Conservation (phyloP, 2,329 filamentous ascomycete species). For the Trichoderma citrinoviride region DNA sequence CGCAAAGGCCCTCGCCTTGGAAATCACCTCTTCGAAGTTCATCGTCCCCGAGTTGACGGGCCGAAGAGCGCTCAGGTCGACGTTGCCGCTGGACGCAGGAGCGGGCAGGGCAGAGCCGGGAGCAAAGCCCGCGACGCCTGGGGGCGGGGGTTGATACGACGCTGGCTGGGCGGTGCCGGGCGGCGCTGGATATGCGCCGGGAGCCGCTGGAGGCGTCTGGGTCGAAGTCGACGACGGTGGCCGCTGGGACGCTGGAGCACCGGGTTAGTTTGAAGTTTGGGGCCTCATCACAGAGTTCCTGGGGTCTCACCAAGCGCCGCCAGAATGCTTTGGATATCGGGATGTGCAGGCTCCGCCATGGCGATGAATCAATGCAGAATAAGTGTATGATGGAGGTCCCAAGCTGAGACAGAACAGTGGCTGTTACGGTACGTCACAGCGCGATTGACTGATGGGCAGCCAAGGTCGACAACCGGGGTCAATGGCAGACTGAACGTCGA, state of each 20-base stretch:
- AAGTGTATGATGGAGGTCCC: background rate
- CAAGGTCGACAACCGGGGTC: background rate
- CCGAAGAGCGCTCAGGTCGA: slow-evolving; percentile 77
- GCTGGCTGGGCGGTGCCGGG: slow-evolving; percentile 36
- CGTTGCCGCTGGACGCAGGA: slow-evolving; percentile 69
- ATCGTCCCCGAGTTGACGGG: slow-evolving; percentile 78
- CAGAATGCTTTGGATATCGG: slow-evolving; percentile 47
- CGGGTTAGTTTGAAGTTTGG: background rate
- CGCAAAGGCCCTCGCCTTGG: slow-evolving; percentile 78
- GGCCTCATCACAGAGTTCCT: slow-evolving; percentile 3
- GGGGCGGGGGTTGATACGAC: slow-evolving; percentile 40
- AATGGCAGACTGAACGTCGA: slow-evolving; percentile 11
- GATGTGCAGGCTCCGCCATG: slow-evolving; percentile 39
- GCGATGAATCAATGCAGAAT: slow-evolving; percentile 11
- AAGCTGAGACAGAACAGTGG: background rate
- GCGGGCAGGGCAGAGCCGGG: slow-evolving; percentile 53
- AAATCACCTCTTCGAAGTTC: slow-evolving; percentile 79
- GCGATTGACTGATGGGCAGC: slow-evolving; percentile 8
- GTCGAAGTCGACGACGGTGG: slow-evolving; percentile 42
- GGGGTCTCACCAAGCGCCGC: slow-evolving; percentile 46
- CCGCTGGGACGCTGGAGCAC: slow-evolving; percentile 43
- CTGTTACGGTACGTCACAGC: background rate
- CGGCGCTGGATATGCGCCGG: slow-evolving; percentile 41
- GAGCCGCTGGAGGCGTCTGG: slow-evolving; percentile 42
- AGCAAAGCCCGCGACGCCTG: slow-evolving; percentile 38